Conservation (phyloP, 768 basidiomycete species). For the Mycena latifolia region DNA sequence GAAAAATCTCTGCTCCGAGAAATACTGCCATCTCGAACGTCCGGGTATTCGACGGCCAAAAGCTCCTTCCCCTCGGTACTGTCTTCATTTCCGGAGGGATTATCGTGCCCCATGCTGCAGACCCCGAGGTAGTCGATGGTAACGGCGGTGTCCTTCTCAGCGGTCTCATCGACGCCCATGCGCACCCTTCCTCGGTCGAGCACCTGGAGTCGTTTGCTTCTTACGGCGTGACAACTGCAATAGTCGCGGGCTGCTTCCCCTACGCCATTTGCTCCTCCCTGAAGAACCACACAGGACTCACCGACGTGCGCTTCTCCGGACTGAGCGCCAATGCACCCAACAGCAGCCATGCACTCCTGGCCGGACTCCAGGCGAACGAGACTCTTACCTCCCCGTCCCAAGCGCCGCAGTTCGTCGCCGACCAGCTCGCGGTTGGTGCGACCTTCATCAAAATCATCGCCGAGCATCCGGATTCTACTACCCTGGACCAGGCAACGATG, state of each 20-base stretch:
- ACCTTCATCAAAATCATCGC: constrained; percentile 20
- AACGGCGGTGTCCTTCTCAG: constrained; percentile 15
- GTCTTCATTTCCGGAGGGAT: constrained; percentile 13
- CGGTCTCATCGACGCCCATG: constrained; percentile 33
- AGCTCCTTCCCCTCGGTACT: constrained; percentile 6
- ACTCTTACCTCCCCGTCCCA: constrained; percentile 12
- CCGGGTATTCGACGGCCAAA: constrained; percentile 28
- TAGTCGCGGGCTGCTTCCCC: constrained; percentile 15
- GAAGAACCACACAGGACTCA: constrained; percentile 14
- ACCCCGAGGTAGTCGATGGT: constrained; percentile 19
- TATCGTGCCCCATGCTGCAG: constrained; percentile 4
- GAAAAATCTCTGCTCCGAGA: background rate
- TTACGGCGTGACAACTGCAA: constrained; percentile 23
- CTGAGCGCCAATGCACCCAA: constrained; percentile 6
- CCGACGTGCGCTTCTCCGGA: constrained; percentile 21
- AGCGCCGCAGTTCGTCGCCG: constrained; percentile 18
- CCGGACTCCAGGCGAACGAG: background rate
- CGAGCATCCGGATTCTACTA: constrained; percentile 3
- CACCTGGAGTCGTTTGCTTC: constrained; percentile 20
- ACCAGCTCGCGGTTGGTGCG: constrained; percentile 13
- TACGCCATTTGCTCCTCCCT: constrained; percentile 5
- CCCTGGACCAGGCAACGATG: constrained; percentile 20
- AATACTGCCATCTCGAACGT: constrained; percentile 28
- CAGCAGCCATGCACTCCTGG: background rate
- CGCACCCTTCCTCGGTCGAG: constrained; percentile 7